phyloP scores from a whole-genome alignment of 352 stramenopile genomes.

The Aphanomyces stellatus region DNA sequence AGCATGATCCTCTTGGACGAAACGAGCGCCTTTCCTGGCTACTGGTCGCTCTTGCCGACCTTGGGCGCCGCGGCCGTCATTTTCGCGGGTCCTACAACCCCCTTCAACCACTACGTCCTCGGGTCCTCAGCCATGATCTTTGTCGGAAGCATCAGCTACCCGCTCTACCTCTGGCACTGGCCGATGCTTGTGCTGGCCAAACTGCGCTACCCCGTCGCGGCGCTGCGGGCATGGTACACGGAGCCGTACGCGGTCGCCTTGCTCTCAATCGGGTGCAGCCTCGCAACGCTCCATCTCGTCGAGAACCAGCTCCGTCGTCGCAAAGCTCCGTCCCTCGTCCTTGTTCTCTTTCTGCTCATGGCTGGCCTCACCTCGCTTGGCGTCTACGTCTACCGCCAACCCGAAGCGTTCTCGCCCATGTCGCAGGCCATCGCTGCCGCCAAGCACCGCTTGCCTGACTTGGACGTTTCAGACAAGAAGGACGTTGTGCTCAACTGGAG shows the following conservation, averaged over 20 bases:
- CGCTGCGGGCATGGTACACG: not conserved
- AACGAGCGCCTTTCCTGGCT: constrained; percentile 10
- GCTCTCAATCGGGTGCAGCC: not conserved
- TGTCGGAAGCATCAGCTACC: constrained; percentile 20
- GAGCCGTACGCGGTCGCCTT: constrained; percentile 10
- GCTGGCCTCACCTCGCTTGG: not conserved
- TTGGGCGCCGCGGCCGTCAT: constrained; percentile 4
- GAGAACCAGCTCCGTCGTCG: constrained; percentile 16
- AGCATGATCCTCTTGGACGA: constrained; percentile 11
- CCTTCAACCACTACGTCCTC: constrained; percentile 5
- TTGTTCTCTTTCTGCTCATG: constrained; percentile 1
- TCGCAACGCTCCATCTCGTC: constrained; percentile 6
- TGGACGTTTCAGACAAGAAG: not conserved
- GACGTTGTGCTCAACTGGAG: not conserved
- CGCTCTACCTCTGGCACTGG: constrained; percentile 19
- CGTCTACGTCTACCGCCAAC: not conserved
- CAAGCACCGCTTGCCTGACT: not conserved
- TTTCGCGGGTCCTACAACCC: not conserved
- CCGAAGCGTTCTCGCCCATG: not conserved
- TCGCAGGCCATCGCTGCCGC: not conserved
- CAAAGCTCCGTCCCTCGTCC: constrained; percentile 5
- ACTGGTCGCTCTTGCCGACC: constrained; percentile 11
- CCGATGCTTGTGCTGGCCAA: constrained; percentile 16
- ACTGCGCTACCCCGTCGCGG: not conserved
- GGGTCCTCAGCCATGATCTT: not conserved